A percentile compares a stretch with the other conserved stretches of the same genome.
Evolutionary conservation across 495 filamentous ascomycete genomes (phyloP).

Genomic region (Penicilliopsis zonata): DNA sequence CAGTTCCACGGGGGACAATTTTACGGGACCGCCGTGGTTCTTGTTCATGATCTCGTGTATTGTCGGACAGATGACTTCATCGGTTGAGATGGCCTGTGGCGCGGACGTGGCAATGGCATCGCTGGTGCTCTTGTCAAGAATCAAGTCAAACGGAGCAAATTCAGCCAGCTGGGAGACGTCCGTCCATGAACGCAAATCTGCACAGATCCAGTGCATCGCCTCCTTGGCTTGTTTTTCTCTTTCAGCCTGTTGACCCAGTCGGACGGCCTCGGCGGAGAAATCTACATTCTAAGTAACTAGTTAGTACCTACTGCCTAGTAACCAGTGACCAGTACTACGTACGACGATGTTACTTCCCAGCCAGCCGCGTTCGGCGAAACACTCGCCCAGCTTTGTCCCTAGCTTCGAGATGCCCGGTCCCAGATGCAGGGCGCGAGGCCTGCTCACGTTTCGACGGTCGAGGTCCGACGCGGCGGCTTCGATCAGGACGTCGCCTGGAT

Average conservation of each 20-base stretch:
- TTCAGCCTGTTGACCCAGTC: constrained; percentile 19
- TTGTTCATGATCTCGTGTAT: constrained; percentile 10
- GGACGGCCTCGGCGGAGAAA: constrained; percentile 31
- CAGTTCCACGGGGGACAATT: constrained; percentile 23
- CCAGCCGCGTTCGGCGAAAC: constrained; percentile 18
- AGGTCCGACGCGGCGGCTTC: constrained; percentile 17
- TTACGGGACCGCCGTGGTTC: constrained; percentile 1
- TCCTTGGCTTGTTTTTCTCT: constrained; percentile 5
- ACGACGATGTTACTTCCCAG: constrained; percentile 24
- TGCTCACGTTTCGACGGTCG: constrained; percentile 4
- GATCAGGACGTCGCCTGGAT: constrained; percentile 23
- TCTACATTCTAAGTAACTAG: constrained; percentile 23
- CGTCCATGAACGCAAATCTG: constrained; percentile 24
- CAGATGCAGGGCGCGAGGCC: constrained; percentile 23
- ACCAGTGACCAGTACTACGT: constrained; percentile 2
- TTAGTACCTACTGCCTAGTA: constrained; percentile 1
- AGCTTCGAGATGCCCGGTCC: constrained; percentile 30
- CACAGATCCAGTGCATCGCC: constrained; percentile 25
- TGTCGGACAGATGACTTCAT: constrained; percentile 12
- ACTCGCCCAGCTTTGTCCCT: constrained; percentile 20
- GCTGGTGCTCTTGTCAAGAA: constrained; percentile 33
- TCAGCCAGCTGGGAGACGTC: constrained; percentile 13
- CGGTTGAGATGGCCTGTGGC: constrained; percentile 7
- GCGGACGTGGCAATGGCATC: constrained; percentile 27
- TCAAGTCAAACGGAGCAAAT: constrained; percentile 24